Percentiles rank a stretch among this genome's conserved stretches.
These are phyloP conservation scores for Leucogyrophana mollusca DNA, from an alignment of 768 basidiomycete species.

Conservation along the genomic window DNA sequence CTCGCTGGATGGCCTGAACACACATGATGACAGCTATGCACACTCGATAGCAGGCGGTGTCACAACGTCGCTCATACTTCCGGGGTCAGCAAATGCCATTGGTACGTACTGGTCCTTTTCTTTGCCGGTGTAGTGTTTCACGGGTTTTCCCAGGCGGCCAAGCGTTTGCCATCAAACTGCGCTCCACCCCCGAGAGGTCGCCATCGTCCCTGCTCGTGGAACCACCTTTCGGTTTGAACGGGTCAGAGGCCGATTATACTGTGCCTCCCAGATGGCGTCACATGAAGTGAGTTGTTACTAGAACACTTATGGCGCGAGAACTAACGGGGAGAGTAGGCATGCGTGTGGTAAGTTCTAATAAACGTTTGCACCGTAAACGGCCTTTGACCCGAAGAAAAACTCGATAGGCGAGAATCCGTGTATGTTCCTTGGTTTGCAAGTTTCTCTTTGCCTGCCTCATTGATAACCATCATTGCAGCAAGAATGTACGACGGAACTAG, in stretches of 20 bases:
- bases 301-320: constrained; percentile 3
- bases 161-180: constrained; percentile 83
- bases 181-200: constrained; percentile 73
- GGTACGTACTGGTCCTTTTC: constrained; percentile 41
- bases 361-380: background rate
- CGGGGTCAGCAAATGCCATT: constrained; percentile 75
- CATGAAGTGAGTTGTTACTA: constrained; percentile 57
- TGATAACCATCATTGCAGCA: constrained; percentile 13
- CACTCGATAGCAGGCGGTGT: constrained; percentile 85
- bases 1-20: constrained; percentile 82
- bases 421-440: constrained; percentile 12
- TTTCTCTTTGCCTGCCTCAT: background rate
- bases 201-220: constrained; percentile 83
- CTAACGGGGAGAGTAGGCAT: constrained; percentile 50
- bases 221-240: constrained; percentile 65
- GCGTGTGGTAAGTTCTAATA: constrained; percentile 47
- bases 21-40: constrained; percentile 74
- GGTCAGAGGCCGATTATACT: constrained; percentile 36
- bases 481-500: constrained; percentile 33
- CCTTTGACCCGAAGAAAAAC: background rate
- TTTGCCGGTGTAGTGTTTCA: constrained; percentile 8
- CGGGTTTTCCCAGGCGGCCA: constrained; percentile 62
- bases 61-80: constrained; percentile 79
- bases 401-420: constrained; percentile 48
- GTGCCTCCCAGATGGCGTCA: constrained; percentile 69